phyloP scores from a whole-genome alignment of 1,139 yeast genomes.

The Wickerhamomyces sp. region DNA sequence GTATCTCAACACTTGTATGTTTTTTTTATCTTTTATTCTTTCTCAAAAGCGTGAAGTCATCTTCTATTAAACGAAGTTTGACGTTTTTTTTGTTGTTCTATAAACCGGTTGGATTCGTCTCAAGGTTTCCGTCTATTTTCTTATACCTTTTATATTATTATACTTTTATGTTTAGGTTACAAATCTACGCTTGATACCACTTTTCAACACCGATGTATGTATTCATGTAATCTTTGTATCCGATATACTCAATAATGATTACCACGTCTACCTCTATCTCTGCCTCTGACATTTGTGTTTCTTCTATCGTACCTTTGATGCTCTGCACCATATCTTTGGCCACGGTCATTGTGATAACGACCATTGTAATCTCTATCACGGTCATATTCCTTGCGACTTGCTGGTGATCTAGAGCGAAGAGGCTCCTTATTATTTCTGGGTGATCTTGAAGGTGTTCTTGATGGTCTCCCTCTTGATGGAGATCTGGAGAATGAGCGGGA shows the following conservation, averaged over 20 bases:
- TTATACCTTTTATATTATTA: not conserved
- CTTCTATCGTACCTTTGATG: not conserved
- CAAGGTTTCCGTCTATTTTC: slow-evolving; percentile 2
- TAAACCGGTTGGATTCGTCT: not conserved
- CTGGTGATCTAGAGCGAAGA: not conserved
- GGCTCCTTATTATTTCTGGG: too few relatives aligned
- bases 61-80: too few relatives aligned
- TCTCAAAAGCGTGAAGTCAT: not conserved
- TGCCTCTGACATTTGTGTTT: not conserved
- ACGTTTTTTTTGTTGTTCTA: not conserved
- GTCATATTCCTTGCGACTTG: too few relatives aligned
- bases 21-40: slow-evolving; percentile 3
- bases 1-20: not conserved
- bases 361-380: not conserved
- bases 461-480: not conserved
- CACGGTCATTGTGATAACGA: not conserved
- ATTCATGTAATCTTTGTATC: too few relatives aligned
- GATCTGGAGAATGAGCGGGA: slow-evolving; percentile 6
- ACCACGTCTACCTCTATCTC: not conserved
- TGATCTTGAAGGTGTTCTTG: slow-evolving; percentile 8
- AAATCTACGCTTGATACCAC: not conserved
- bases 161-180: not conserved
- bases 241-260: not conserved
- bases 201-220: too few relatives aligned
- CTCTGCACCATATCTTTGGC: not conserved